Conservation (phyloP, 192 early-diverging fungal species). For the Ambispora gerdemannii region DNA sequence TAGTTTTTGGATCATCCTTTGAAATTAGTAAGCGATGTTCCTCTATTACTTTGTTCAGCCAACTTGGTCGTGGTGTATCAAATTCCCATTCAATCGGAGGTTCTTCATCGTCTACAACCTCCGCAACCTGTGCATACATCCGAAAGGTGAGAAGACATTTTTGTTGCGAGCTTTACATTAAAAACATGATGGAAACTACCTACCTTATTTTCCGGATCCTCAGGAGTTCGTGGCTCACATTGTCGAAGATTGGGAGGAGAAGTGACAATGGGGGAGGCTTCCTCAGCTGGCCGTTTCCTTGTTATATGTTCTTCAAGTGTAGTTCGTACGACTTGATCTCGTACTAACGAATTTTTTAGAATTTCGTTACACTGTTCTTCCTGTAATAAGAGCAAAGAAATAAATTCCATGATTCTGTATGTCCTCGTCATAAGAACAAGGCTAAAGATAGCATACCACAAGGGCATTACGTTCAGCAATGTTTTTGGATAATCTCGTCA, state of each 20-base stretch:
- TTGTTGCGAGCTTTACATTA: too few species aligned
- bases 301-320: conserved; percentile 12
- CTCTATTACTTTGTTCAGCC: conserved; percentile 9
- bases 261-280: conserved; percentile 1
- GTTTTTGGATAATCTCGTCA: conserved; percentile 15
- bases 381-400: conserved; percentile 1
- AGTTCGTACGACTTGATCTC: conserved; percentile 3
- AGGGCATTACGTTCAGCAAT: conserved; percentile 19
- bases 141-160: too few species aligned
- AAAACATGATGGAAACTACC: too few species aligned
- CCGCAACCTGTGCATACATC: too few species aligned
- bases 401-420: conserved; percentile 19
- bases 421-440: not conserved
- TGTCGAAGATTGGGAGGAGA: not conserved
- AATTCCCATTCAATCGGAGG: conserved; percentile 28
- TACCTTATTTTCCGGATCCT: not conserved
- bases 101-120: too few species aligned
- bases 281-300: not conserved
- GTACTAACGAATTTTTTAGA: conserved; percentile 12
- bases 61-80: conserved; percentile 21
- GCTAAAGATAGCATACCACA: conserved; percentile 23
- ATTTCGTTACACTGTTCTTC: conserved; percentile 7
- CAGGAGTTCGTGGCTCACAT: not conserved
- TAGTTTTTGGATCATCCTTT: conserved; percentile 14
- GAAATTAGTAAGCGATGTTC: conserved; percentile 10